phyloP scores from a whole-genome alignment of 2,329 filamentous ascomycete genomes.

The Aspergillus bombycis region DNA sequence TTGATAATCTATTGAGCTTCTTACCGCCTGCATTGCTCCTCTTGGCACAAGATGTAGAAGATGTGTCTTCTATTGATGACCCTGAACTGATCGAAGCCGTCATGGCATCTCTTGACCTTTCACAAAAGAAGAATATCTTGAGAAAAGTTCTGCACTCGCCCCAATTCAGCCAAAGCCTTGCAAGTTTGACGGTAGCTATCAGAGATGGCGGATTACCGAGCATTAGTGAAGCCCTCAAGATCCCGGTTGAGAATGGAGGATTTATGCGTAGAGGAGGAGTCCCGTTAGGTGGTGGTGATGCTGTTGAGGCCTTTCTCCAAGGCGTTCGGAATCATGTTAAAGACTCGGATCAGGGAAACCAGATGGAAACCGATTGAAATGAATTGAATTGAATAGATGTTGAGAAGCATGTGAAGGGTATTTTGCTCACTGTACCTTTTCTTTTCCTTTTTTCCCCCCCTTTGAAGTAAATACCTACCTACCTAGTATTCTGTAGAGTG shows the following conservation, averaged over 20 bases:
- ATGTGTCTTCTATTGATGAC: conserved; percentile 66
- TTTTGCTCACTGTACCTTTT: conserved; percentile 14
- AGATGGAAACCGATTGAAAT: conserved; percentile 49
- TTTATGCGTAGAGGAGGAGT: conserved; percentile 76
- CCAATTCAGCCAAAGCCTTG: conserved; percentile 85
- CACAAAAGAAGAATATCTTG: conserved; percentile 79
- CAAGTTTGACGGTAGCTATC: conserved; percentile 82
- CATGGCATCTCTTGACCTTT: conserved; percentile 70
- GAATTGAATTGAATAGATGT: background rate
- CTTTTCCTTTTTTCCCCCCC: background rate
- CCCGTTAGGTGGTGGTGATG: conserved; percentile 84
- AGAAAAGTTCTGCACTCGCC: conserved; percentile 83
- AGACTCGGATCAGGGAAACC: conserved; percentile 48
- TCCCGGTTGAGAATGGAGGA: conserved; percentile 83
- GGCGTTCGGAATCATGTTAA: conserved; percentile 81
- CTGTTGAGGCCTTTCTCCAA: conserved; percentile 87
- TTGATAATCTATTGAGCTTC: conserved; percentile 75
- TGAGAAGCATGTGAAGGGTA: background rate
- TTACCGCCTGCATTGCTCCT: conserved; percentile 79
- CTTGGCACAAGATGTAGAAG: conserved; percentile 69
- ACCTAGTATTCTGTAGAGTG: background rate
- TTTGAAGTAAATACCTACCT: background rate
- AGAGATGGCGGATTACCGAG: conserved; percentile 88
- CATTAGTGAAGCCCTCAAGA: conserved; percentile 80
- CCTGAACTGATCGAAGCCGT: conserved; percentile 71